Base-by-base conservation (phyloP, 768 basidiomycete genomes). In the Lyophyllum atratum region DNA sequence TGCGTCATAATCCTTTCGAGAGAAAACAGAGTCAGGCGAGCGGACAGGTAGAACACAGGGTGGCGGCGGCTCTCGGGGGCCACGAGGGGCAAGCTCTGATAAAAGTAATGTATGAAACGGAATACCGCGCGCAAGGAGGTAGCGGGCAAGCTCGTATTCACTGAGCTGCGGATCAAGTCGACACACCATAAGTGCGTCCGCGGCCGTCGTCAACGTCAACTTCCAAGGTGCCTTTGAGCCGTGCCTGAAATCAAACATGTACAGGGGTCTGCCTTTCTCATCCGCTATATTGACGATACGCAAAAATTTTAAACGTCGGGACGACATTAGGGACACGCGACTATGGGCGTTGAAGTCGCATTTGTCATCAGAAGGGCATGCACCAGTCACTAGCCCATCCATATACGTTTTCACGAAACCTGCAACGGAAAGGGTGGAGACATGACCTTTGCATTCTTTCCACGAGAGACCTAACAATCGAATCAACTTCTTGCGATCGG, bases 1-100 rank as follows among this genome's bases (percentile, higher is more conserved):
- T 4, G 31, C 33, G 19, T 56, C 33, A 47, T 59, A 61, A 48
- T 63, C 62, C n/a, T 22, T 44, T 15, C 44, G 14, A 51, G 19
- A 21, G 22, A 51, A 51, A 3, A 9, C 6, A 3, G 9, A 3
- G 34, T 56, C 14, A 9, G 37, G 24, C 40, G 25, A 21, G n/a
- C 29, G 21, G 11, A 31, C 29, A 31, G 29, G n/a, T n/a, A n/a
- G n/a, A n/a, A n/a, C n/a, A n/a, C n/a, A 37, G 34, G 34, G 34
- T 9, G 34, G 34, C 3, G 14, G 34, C 15, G 14, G 14, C 15
- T 8, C 34, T 37, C 34, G 14, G 3, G 9, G 34, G 7, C 9
- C 34, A 6, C 4, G 34, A 10, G 34, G 9, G 3, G 14, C 14
- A 14, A 37, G 34, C 34, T 37, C 34, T 37, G 34, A 37, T 8